Base-by-base conservation (phyloP, 1,284 basidiomycete species). In the Inonotus obliquus region DNA sequence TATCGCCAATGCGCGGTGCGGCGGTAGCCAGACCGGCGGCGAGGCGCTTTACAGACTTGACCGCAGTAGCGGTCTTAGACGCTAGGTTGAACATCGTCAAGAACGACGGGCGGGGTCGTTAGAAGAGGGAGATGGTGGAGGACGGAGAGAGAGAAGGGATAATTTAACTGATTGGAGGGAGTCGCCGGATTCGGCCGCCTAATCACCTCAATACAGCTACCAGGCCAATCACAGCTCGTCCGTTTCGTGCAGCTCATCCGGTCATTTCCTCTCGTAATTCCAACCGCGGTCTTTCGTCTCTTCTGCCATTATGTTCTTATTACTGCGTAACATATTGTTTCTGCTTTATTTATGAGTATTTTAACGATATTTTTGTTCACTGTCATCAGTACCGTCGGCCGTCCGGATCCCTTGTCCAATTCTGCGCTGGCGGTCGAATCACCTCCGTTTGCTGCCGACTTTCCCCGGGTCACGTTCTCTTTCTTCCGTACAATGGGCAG, bases 1-100 rank as follows among this genome's bases (percentile, higher is more conserved):
- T 94, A 74, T 94, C 92, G 65, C 93, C 94, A 69, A 96, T 96
- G 68, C 87, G 81, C 57, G 85, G 80, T 19, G 85, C 81, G 69
- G 82, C 87, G 68, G 90, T 93, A 71, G 92, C 92, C 85, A 94
- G 86, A 52, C 86, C 86, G 56, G 82, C 83, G 65, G 82, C 83
- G 70, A 84, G 58, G 65, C 82, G 84, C 77, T 82, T 81, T 66
- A 84, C 71, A 41, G 79, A 76, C 71, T 83, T 81, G 73, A 84
- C 74, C 61, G 81, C 85, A 70, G 78, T 74, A 61, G 84, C 80
- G 66, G 86, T 80, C 75, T 82, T 80, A 64, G 78, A 78, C 62
- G 86, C 76, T 71, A 88, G 74, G 75, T 82, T 83, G 75, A 89
- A 77, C 89, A 91, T 91, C 83, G 83, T 78, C 73, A 72, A 29